Evolutionary conservation across 2,329 filamentous ascomycete genomes (phyloP).

Genomic region (Fusarium fracticaudum): DNA sequence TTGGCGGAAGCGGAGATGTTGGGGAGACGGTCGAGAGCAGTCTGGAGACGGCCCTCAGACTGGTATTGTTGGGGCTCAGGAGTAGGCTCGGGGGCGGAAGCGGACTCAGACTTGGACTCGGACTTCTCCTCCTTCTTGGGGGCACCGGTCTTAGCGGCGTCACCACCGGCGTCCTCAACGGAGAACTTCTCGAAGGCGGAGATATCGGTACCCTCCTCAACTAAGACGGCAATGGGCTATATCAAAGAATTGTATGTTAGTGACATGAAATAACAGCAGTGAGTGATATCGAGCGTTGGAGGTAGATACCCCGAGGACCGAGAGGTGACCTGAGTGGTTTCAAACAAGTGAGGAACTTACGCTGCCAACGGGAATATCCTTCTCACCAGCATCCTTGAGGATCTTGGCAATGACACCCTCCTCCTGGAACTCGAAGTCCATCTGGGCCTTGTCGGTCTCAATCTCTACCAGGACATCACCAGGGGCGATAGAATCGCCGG

Average conservation of each 20-base stretch:
- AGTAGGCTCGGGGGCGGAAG: conserved; percentile 54
- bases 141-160: conserved; percentile 66
- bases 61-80: conserved; percentile 75
- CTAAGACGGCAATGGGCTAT: conserved; percentile 93
- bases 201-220: conserved; percentile 90
- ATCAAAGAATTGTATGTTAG: conserved; percentile 17
- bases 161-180: conserved; percentile 89
- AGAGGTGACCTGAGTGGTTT: conserved; percentile 12
- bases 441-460: conserved; percentile 99
- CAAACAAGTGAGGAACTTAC: conserved; percentile 66
- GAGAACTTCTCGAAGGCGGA: conserved; percentile 89
- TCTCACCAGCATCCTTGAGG: conserved; percentile 89
- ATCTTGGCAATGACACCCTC: conserved; percentile 96
- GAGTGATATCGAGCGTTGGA: conserved; percentile 8
- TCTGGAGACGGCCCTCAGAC: conserved; percentile 80
- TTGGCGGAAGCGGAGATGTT: conserved; percentile 78
- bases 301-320: conserved; percentile 27
- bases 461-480: conserved; percentile 98
- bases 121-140: conserved; percentile 74
- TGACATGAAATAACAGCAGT: neutral
- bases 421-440: conserved; percentile 99
- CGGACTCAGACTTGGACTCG: conserved; percentile 67
- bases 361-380: conserved; percentile 93
- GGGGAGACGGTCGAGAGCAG: conserved; percentile 83
- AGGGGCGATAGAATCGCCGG: conserved; percentile 84